Conservation (phyloP, 495 filamentous ascomycete genomes). For the Talaromyces wortmannii region DNA sequence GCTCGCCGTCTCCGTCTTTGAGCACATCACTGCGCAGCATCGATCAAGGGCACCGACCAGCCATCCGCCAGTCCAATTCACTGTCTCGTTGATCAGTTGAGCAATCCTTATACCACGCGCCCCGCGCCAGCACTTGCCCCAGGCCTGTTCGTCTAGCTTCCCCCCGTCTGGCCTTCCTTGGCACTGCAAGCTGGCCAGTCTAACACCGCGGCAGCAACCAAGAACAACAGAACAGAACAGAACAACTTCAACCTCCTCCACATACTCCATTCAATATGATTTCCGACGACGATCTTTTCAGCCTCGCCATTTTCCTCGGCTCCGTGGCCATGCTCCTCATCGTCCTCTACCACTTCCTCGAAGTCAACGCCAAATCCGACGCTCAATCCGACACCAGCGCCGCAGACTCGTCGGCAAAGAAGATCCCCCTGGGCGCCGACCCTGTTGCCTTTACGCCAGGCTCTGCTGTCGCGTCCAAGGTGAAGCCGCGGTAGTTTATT, state of each 20-base stretch:
- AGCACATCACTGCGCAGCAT: too few species aligned
- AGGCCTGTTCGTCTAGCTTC: neutral
- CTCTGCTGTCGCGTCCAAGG: conserved; percentile 11
- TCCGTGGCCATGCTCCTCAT: conserved; percentile 89
- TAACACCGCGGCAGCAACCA: neutral
- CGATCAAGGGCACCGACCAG: too few species aligned
- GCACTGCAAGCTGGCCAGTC: conserved; percentile 5
- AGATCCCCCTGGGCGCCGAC: conserved; percentile 14
- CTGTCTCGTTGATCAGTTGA: neutral
- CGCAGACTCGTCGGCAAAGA: conserved; percentile 15
- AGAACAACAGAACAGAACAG: neutral
- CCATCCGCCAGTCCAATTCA: too few species aligned
- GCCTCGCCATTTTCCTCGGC: conserved; percentile 89
- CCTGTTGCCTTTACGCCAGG: conserved; percentile 10
- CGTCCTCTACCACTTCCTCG: conserved; percentile 93
- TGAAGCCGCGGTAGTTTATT: conserved; percentile 7
- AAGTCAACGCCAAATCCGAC: conserved; percentile 76
- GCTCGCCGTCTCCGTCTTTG: too few species aligned
- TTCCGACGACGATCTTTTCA: conserved; percentile 76
- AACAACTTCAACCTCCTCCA: neutral
- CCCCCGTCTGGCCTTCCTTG: neutral
- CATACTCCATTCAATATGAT: conserved; percentile 50
- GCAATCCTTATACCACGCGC: neutral
- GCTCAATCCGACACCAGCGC: conserved; percentile 7
- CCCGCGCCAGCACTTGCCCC: neutral